Evolutionary conservation across 176 grass and related monocot genomes (phyloP).

Genomic region (Eragrostis nindensis): DNA sequence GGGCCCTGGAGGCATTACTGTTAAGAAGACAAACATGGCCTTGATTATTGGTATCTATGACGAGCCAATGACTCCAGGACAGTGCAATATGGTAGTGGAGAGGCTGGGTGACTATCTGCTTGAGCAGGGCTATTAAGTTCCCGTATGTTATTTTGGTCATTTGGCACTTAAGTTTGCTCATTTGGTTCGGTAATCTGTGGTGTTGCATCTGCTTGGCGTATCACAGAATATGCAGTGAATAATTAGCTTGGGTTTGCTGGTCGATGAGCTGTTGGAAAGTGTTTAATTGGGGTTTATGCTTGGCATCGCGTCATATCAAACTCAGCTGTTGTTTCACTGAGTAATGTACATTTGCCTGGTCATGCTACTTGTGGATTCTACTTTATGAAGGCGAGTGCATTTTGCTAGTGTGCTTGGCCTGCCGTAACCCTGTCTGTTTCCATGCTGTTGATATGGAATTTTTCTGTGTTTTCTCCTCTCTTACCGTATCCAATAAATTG

Average conservation of each 20-base stretch:
- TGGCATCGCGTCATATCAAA: conserved; percentile 48
- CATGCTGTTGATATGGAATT: background rate
- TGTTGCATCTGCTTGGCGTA: conserved; percentile 45
- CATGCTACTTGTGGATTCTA: conserved; percentile 45
- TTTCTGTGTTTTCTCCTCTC: background rate
- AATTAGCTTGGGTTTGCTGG: conserved; percentile 62
- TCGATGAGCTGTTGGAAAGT: conserved; percentile 39
- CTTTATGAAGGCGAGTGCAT: conserved; percentile 54
- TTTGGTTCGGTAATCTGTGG: conserved; percentile 51
- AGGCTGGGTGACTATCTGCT: conserved; percentile 91
- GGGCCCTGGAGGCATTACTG: conserved; percentile 71
- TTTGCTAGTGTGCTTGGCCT: conserved; percentile 10
- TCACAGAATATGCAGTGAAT: conserved; percentile 63
- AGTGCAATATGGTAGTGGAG: conserved; percentile 90
- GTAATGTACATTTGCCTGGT: conserved; percentile 69
- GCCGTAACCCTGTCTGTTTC: background rate
- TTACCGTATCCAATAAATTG: background rate
- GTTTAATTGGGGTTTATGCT: conserved; percentile 60
- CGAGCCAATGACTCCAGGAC: conserved; percentile 89
- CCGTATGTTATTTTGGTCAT: conserved; percentile 55
- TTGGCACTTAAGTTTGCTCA: conserved; percentile 51
- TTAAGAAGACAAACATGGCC: conserved; percentile 72
- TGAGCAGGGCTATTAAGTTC: conserved; percentile 68
- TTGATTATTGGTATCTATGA: conserved; percentile 87
- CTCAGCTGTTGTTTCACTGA: conserved; percentile 43